A percentile compares a stretch with the other conserved stretches of the same genome.
Conservation (phyloP, 805 yeast species). For the Candida pseudofarinosa region DNA sequence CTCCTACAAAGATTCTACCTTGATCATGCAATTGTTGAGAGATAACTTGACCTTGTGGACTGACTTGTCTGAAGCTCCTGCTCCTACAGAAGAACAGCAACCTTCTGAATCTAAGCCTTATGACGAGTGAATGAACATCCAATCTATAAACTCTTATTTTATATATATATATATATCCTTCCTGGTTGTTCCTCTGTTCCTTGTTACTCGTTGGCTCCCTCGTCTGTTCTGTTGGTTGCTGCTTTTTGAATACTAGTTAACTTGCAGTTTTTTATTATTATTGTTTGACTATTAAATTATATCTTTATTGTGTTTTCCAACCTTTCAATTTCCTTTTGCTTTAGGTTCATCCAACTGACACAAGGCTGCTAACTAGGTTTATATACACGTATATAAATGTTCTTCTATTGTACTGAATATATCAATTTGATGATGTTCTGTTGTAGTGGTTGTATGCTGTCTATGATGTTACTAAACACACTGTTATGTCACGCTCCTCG, state of each 20-base stretch:
- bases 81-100: constrained; percentile 32
- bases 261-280: constrained; percentile 1
- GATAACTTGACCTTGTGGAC: constrained; percentile 99
- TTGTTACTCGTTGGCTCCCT: background rate
- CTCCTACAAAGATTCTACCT: constrained; percentile 96
- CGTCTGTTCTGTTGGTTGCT: background rate
- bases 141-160: background rate
- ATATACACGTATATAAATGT: background rate
- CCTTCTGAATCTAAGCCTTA: constrained; percentile 16
- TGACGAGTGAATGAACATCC: constrained; percentile 13
- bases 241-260: background rate
- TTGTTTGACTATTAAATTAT: constrained; percentile 3
- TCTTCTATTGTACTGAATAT: background rate
- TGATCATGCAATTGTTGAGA: constrained; percentile 97
- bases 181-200: background rate
- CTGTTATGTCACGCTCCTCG: too few species aligned
- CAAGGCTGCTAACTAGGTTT: background rate
- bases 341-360: background rate
- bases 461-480: too few species aligned
- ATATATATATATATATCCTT: constrained; percentile 1
- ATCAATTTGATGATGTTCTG: background rate
- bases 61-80: constrained; percentile 79
- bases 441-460: too few species aligned
- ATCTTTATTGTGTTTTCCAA: constrained; percentile 1
- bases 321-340: constrained; percentile 1